Evolutionary conservation across 2,329 filamentous ascomycete genomes (phyloP).

Genomic region (Colletotrichum gigasporum): DNA sequence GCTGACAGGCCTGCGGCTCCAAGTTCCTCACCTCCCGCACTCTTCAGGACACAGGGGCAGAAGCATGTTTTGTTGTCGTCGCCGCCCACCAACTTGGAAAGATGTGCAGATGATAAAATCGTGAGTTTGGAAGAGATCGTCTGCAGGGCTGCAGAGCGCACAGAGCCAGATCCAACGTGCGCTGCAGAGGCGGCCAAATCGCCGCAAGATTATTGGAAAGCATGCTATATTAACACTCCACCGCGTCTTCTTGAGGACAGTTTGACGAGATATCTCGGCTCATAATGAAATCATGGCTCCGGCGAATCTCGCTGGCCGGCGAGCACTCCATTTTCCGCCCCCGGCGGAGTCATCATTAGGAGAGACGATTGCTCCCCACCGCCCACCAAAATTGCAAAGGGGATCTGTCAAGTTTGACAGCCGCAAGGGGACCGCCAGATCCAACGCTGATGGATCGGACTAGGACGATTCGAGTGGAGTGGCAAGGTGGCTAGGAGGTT

Average conservation of each 20-base stretch:
- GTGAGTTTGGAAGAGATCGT: neutral
- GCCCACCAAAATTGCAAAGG: slow-evolving; percentile 24
- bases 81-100: neutral
- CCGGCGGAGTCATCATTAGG: slow-evolving; percentile 4
- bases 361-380: slow-evolving; percentile 12
- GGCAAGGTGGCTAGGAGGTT: slow-evolving; percentile 26
- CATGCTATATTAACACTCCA: slow-evolving; percentile 6
- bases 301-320: neutral
- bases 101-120: neutral
- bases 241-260: neutral
- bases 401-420: slow-evolving; percentile 34
- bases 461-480: slow-evolving; percentile 26
- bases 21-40: neutral
- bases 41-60: neutral
- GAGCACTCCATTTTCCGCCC: neutral
- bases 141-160: slow-evolving; percentile 1
- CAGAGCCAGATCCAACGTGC: slow-evolving; percentile 4
- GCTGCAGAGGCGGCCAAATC: slow-evolving; percentile 5
- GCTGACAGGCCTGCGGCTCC: neutral
- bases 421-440: slow-evolving; percentile 29
- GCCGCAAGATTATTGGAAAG: slow-evolving; percentile 15
- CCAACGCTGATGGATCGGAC: slow-evolving; percentile 32
- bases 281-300: slow-evolving; percentile 30
- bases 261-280: slow-evolving; percentile 25
- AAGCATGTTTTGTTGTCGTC: neutral